These are phyloP conservation scores for Talaromyces sp. DNA, from an alignment of 2,329 filamentous ascomycete genomes.

Conservation along the genomic window DNA sequence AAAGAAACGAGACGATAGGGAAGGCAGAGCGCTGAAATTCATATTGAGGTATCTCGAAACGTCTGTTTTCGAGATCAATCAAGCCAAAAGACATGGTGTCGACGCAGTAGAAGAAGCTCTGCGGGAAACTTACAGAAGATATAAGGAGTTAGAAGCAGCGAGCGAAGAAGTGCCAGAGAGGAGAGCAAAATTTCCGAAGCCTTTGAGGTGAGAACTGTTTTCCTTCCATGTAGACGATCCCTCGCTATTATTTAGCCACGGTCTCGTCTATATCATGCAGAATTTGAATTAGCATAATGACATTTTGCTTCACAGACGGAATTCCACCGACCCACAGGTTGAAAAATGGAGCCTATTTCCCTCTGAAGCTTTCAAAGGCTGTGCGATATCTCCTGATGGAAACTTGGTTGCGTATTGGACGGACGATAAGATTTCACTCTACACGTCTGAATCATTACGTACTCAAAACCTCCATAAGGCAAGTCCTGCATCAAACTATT, in stretches of 20 bases:
- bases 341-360: constrained; percentile 14
- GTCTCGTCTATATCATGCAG: not conserved
- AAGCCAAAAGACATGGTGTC: constrained; percentile 15
- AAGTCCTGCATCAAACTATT: constrained; percentile 1
- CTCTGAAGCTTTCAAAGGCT: constrained; percentile 21
- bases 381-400: constrained; percentile 23
- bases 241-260: no score
- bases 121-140: constrained; percentile 6
- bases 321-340: constrained; percentile 13
- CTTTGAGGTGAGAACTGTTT: not conserved
- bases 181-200: not conserved
- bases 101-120: constrained; percentile 18
- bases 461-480: not conserved
- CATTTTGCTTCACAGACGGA: not conserved
- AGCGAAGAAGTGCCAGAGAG: not conserved
- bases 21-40: constrained; percentile 18
- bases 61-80: constrained; percentile 19
- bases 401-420: constrained; percentile 25
- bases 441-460: constrained; percentile 17
- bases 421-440: constrained; percentile 22
- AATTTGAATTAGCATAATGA: not conserved
- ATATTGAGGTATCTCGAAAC: constrained; percentile 25
- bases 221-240: not conserved
- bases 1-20: constrained; percentile 13
- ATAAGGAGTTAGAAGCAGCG: not conserved